Evolutionary conservation across 2,329 filamentous ascomycete genomes (phyloP), one percentile per base, ranked within the genome.

Genomic region (Botrytis tulipae): DNA sequence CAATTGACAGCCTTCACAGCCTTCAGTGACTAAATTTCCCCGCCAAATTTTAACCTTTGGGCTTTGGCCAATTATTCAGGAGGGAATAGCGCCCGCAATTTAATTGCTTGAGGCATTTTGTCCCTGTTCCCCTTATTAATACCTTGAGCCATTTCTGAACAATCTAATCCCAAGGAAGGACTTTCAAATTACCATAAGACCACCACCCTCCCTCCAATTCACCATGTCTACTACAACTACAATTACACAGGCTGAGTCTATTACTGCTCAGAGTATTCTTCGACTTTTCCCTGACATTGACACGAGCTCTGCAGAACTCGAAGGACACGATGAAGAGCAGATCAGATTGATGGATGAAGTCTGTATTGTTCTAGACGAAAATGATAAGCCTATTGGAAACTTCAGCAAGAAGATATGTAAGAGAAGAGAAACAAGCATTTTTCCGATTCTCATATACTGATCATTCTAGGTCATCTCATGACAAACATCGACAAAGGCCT

Each of bases 341-440:
- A 97, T 98, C 80, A 91, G 95, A 69, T 85, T 99, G 80, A 99
- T 99, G 96, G 95, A 99, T 80, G 96, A 98, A 86, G 92, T 98
- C 68, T 99, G 96, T 87, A 98, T 99, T 82, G 96, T 99, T 29
- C 86, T 97, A 65, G 95, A 98, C 83, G 91, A 97, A 80, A 89
- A 98, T 80, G 96, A 98, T 83, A 86, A 90, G 79, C 95, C 95
- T 44, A 97, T 99, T 82, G 96, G 96, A 76, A 97, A 94, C 78
- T 95, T 94, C 70, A 97, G 93, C 90, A 98, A 99, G 89, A 99
- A 99, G 86, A 89, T 94, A 73, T 99, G 96, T 97, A 85, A 78
- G 92, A 87, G 70, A 85, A 78, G 92, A 87, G 70, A 9, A 35
- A 4, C 12, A 22, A 44, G 70, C 79, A 60, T 40, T 22, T 2